A percentile compares a stretch with the other conserved stretches of the same genome.
phyloP scores from a whole-genome alignment of 768 basidiomycete genomes.

The Hypholoma fasciculare region DNA sequence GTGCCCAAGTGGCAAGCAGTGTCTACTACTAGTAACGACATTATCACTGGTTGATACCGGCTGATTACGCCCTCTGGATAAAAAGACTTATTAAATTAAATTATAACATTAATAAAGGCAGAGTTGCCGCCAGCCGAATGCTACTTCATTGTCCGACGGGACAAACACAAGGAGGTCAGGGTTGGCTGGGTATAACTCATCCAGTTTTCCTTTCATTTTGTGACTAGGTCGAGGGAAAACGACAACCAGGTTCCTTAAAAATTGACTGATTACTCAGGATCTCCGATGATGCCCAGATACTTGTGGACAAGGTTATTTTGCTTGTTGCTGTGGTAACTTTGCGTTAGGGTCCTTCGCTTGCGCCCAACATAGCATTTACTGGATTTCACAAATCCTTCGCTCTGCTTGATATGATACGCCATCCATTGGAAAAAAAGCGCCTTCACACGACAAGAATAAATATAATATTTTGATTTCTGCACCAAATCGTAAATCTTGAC shows the following conservation, averaged over 20 bases:
- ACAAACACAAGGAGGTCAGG: too few species aligned
- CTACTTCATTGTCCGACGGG: too few species aligned
- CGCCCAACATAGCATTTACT: neutral
- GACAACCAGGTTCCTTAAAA: neutral
- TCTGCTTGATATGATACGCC: neutral
- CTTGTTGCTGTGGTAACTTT: conserved; percentile 1
- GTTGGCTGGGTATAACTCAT: too few species aligned
- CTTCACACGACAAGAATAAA: conserved; percentile 15
- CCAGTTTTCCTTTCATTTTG: too few species aligned
- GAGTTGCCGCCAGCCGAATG: too few species aligned
- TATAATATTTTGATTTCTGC: neutral
- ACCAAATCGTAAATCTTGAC: neutral
- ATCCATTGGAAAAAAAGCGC: neutral
- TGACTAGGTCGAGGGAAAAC: neutral
- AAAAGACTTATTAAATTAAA: too few species aligned
- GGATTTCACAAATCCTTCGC: neutral
- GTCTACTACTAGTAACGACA: too few species aligned
- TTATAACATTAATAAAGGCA: too few species aligned
- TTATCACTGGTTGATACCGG: too few species aligned
- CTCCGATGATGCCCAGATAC: neutral
- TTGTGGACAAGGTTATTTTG: neutral
- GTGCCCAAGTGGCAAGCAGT: too few species aligned
- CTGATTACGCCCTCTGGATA: too few species aligned
- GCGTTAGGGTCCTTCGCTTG: neutral
- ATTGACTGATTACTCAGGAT: neutral